Evolutionary conservation across 371 early-diverging fungal species (phyloP).

Genomic region (Zychaea mexicana): DNA sequence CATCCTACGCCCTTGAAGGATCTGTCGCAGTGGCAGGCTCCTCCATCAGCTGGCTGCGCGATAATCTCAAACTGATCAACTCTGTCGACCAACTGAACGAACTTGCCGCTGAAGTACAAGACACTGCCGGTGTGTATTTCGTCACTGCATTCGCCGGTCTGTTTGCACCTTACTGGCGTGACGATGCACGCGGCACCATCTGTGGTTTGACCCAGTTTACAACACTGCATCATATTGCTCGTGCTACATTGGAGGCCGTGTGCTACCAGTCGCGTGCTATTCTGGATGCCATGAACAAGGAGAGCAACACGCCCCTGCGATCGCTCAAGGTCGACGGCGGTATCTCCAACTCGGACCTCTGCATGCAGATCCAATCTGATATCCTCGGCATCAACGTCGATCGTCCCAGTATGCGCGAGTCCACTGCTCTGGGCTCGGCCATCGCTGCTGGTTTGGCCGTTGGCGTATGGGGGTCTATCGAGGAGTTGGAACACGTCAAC

Average conservation of each 20-base stretch:
- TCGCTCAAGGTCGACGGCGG: slow-evolving; percentile 92
- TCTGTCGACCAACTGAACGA: slow-evolving; percentile 69
- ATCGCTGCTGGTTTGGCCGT: slow-evolving; percentile 88
- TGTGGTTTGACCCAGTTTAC: slow-evolving; percentile 88
- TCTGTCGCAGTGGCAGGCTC: slow-evolving; percentile 93
- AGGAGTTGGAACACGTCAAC: slow-evolving; percentile 39
- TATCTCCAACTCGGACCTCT: slow-evolving; percentile 82
- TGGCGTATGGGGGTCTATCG: slow-evolving; percentile 65
- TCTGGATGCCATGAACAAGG: slow-evolving; percentile 87
- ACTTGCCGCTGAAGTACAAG: slow-evolving; percentile 50
- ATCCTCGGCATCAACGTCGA: slow-evolving; percentile 79
- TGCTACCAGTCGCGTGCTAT: slow-evolving; percentile 92
- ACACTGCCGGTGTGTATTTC: slow-evolving; percentile 91
- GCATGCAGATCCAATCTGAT: slow-evolving; percentile 93
- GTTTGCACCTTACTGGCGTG: slow-evolving; percentile 94
- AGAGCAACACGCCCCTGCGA: slow-evolving; percentile 65
- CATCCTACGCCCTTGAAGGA: slow-evolving; percentile 91
- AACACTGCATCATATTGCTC: slow-evolving; percentile 78
- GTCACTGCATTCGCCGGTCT: slow-evolving; percentile 93
- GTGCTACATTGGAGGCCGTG: slow-evolving; percentile 90
- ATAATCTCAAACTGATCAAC: slow-evolving; percentile 80
- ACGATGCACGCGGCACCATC: slow-evolving; percentile 87
- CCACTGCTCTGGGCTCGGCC: slow-evolving; percentile 93
- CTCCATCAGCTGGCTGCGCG: slow-evolving; percentile 90
- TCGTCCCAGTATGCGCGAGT: slow-evolving; percentile 89